Percentiles rank a stretch among this genome's conserved stretches.
phyloP scores from a whole-genome alignment of 2,329 filamentous ascomycete species.

The Podosphaera leucotricha region DNA sequence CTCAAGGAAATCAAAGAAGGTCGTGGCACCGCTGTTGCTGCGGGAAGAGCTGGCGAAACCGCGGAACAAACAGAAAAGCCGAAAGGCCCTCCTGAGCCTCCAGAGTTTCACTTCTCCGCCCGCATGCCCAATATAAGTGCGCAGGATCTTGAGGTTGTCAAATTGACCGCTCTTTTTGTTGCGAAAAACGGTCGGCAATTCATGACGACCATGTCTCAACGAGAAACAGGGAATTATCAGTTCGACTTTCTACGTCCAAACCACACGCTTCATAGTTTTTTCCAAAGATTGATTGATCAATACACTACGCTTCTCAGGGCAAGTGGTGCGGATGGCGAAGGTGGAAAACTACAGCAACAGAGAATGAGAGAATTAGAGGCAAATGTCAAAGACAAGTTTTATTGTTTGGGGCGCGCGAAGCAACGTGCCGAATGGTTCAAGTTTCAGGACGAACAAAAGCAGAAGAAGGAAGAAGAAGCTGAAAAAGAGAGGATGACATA shows the following conservation, averaged over 20 bases:
- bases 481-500: slow-evolving; percentile 56
- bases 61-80: slow-evolving; percentile 37
- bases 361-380: slow-evolving; percentile 48
- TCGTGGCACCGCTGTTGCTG: slow-evolving; percentile 53
- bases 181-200: slow-evolving; percentile 83
- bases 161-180: slow-evolving; percentile 70
- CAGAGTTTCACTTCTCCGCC: slow-evolving; percentile 79
- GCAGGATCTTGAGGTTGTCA: slow-evolving; percentile 56
- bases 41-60: slow-evolving; percentile 46
- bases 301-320: slow-evolving; percentile 59
- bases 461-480: slow-evolving; percentile 68
- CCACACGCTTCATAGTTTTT: slow-evolving; percentile 91
- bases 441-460: slow-evolving; percentile 63
- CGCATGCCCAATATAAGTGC: slow-evolving; percentile 95
- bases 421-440: slow-evolving; percentile 73
- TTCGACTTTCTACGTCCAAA: slow-evolving; percentile 92
- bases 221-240: slow-evolving; percentile 74
- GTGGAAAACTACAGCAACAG: slow-evolving; percentile 44
- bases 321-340: slow-evolving; percentile 36
- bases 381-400: slow-evolving; percentile 58
- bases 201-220: slow-evolving; percentile 71
- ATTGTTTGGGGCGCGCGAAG: slow-evolving; percentile 57
- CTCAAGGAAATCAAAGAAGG: slow-evolving; percentile 67
- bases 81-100: slow-evolving; percentile 61
- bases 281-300: slow-evolving; percentile 77